phyloP scores from a whole-genome alignment of 78 protist genomes.

The Dictyostelium firmibasis region DNA sequence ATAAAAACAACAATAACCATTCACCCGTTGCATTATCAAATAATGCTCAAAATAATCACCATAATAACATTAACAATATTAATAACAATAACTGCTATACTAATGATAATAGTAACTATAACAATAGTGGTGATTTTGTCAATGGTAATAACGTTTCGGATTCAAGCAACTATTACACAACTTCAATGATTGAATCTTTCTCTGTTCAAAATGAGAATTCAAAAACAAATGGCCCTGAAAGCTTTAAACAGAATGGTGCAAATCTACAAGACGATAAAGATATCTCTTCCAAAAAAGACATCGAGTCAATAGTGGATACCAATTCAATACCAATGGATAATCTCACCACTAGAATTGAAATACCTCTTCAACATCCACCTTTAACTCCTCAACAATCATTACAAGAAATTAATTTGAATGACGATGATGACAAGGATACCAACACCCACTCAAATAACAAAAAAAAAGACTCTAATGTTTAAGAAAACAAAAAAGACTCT shows the following conservation, averaged over 20 bases:
- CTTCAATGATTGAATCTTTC: neutral
- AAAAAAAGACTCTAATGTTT: neutral
- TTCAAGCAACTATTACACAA: neutral
- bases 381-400: neutral
- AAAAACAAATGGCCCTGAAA: neutral
- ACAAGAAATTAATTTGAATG: neutral
- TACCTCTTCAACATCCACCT: neutral
- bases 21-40: constrained; percentile 39
- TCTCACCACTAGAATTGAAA: neutral
- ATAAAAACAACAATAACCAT: constrained; percentile 58
- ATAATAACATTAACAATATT: no score
- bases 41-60: neutral
- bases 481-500: neutral
- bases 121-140: neutral
- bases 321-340: neutral
- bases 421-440: neutral
- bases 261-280: neutral
- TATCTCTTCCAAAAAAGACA: neutral
- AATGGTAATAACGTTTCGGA: neutral
- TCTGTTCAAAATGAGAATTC: neutral
- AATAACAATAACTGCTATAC: no score
- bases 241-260: neutral
- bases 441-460: neutral
- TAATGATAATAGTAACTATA: no score
- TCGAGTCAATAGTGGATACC: neutral